Evolutionary conservation across 768 basidiomycete genomes (phyloP).

Genomic region (Hypsizygus marmoreus): DNA sequence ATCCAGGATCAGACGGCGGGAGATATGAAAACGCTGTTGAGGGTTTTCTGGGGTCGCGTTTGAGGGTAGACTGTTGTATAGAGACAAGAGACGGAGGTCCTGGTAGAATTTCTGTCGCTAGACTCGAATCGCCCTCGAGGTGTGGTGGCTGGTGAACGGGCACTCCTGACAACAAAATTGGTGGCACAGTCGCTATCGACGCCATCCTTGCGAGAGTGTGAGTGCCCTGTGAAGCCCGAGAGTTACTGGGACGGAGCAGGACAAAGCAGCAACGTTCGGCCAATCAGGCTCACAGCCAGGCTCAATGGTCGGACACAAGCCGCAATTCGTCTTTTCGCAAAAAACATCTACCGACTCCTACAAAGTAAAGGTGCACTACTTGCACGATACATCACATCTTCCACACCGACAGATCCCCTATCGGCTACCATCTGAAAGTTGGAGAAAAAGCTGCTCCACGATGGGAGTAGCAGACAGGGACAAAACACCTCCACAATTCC

Average conservation of each 20-base stretch:
- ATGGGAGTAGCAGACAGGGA: no score
- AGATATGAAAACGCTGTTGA: constrained; percentile 73
- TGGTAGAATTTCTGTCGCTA: constrained; percentile 90
- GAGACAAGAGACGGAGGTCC: constrained; percentile 79
- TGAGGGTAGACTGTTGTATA: constrained; percentile 68
- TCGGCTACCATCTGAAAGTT: no score
- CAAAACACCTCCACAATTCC: no score
- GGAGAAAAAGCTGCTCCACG: no score
- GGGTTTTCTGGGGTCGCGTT: constrained; percentile 82
- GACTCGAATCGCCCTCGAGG: constrained; percentile 77
- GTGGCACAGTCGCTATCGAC: constrained; percentile 70
- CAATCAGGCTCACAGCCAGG: constrained; percentile 17
- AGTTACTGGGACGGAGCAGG: constrained; percentile 18
- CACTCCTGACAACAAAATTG: constrained; percentile 73
- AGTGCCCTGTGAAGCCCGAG: constrained; percentile 14
- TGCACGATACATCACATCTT: no score
- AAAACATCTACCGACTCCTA: no score
- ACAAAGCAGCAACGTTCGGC: constrained; percentile 17
- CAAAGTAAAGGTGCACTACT: no score
- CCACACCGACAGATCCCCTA: no score
- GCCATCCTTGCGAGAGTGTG: constrained; percentile 53
- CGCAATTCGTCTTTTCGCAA: constrained; percentile 9
- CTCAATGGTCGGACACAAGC: constrained; percentile 10
- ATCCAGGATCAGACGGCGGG: constrained; percentile 82
- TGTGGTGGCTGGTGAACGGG: constrained; percentile 76